These are phyloP conservation scores for Zygnema circumcarinatum DNA, from an alignment of 139 green algal species.

Conservation along the genomic window DNA sequence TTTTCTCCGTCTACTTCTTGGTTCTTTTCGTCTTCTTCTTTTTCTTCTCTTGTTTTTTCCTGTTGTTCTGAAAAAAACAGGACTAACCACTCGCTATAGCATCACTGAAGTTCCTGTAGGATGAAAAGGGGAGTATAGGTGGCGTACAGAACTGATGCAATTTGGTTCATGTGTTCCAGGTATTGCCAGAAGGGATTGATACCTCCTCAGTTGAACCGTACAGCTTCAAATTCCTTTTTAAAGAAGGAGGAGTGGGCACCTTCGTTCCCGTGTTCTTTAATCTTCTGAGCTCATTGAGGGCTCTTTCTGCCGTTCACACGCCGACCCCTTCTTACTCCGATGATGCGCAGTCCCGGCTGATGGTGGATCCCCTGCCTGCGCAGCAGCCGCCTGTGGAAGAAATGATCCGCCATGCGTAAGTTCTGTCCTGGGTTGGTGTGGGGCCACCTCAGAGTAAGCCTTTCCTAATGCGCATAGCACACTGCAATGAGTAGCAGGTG, in stretches of 20 bases:
- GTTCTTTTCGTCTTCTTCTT: too few relatives aligned
- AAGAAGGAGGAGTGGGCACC: slow-evolving; percentile 83
- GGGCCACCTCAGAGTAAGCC: neutral
- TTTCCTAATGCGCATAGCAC: neutral
- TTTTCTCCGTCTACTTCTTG: too few relatives aligned
- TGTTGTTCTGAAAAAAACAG: too few relatives aligned
- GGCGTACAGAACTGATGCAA: too few relatives aligned
- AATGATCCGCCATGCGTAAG: slow-evolving; percentile 49
- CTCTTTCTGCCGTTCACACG: neutral
- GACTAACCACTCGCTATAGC: too few relatives aligned
- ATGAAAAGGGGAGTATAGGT: too few relatives aligned
- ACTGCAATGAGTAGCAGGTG: neutral
- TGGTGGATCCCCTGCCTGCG: slow-evolving; percentile 5
- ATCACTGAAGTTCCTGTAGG: too few relatives aligned
- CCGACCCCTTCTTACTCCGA: neutral
- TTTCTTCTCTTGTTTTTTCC: neutral
- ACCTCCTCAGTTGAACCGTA: neutral
- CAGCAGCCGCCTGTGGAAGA: slow-evolving; percentile 49
- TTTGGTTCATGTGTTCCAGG: neutral
- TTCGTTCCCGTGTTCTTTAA: slow-evolving; percentile 88
- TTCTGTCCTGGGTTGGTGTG: neutral
- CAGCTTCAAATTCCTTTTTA: slow-evolving; percentile 87
- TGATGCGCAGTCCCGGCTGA: neutral
- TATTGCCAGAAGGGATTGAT: neutral
- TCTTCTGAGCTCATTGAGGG: slow-evolving; percentile 51